A percentile compares a stretch with the other conserved stretches of the same genome.
phyloP scores from a whole-genome alignment of 352 stramenopile genomes.

The Globisporangium nodosum region DNA sequence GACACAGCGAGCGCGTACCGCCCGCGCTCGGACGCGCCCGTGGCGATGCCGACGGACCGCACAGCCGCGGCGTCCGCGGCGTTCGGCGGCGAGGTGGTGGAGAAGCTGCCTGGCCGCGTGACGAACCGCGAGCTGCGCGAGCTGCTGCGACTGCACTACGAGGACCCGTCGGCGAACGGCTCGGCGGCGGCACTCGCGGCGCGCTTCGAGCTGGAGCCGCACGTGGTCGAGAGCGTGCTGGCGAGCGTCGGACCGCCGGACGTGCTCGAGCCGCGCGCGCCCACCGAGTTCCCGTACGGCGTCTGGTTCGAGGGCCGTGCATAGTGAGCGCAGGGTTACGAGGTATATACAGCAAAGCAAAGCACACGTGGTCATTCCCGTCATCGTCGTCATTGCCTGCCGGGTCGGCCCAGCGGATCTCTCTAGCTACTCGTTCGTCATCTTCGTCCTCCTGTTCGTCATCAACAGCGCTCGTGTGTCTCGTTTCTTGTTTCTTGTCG shows the following conservation, averaged over 20 bases:
- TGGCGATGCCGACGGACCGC: slow-evolving; percentile 46
- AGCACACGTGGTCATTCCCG: not conserved
- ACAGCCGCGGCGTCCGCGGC: slow-evolving; percentile 30
- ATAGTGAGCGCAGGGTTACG: not conserved
- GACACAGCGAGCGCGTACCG: slow-evolving; percentile 66
- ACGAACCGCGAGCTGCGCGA: slow-evolving; percentile 48
- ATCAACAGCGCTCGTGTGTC: not conserved
- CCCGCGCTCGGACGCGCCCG: slow-evolving; percentile 26
- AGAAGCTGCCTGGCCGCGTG: slow-evolving; percentile 39
- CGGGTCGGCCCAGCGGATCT: not conserved
- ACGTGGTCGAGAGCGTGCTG: slow-evolving; percentile 31
- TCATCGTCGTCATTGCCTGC: not conserved
- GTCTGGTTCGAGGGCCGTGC: slow-evolving; percentile 37
- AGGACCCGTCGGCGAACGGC: slow-evolving; percentile 47
- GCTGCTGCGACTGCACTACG: slow-evolving; percentile 59
- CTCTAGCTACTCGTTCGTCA: not conserved
- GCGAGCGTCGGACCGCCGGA: slow-evolving; percentile 41
- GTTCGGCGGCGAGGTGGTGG: slow-evolving; percentile 30
- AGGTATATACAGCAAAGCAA: not conserved
- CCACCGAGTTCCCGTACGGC: slow-evolving; percentile 45
- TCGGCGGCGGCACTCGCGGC: slow-evolving; percentile 32
- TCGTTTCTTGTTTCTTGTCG: not conserved
- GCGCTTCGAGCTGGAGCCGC: slow-evolving; percentile 39
- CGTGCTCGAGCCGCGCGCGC: slow-evolving; percentile 42
- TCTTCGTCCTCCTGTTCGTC: not conserved